These are phyloP conservation scores for Geranium incanum DNA, from an alignment of 441 rosid genomes.

Conservation along the genomic window DNA sequence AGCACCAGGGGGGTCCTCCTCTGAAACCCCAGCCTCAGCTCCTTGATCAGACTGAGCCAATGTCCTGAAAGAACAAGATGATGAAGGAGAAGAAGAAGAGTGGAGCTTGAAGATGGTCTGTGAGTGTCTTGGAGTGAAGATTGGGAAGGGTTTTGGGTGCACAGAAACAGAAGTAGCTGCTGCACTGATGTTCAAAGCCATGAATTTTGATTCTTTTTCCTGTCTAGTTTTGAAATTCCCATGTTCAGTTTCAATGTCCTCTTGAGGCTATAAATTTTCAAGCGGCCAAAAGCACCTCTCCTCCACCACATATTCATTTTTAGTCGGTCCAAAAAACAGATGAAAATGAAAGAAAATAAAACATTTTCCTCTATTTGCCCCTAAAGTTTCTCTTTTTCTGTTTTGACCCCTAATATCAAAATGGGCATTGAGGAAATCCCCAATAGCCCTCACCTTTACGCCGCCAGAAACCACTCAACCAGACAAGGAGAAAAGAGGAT, in stretches of 20 bases:
- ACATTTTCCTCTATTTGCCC: not conserved
- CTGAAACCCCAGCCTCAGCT: constrained; percentile 38
- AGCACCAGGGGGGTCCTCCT: constrained; percentile 33
- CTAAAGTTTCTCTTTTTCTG: not conserved
- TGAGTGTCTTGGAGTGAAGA: constrained; percentile 25
- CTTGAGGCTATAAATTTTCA: not conserved
- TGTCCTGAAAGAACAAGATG: constrained; percentile 19
- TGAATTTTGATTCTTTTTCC: constrained; percentile 5
- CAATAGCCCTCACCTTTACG: not conserved
- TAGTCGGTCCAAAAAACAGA: not conserved
- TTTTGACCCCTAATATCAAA: not conserved
- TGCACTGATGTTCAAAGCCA: constrained; percentile 33
- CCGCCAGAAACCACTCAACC: not conserved
- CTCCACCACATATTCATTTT: not conserved
- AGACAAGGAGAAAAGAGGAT: constrained; percentile 11
- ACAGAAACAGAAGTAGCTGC: constrained; percentile 25
- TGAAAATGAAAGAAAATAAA: too few species aligned
- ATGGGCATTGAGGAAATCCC: not conserved
- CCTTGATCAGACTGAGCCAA: constrained; percentile 39
- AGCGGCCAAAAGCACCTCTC: constrained; percentile 6
- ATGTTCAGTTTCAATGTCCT: not conserved
- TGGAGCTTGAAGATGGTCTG: constrained; percentile 22
- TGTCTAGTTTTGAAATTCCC: not conserved
- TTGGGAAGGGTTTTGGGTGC: constrained; percentile 27
- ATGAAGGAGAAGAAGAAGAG: constrained; percentile 23